Base-by-base conservation (phyloP, 179 eudicot species). In the Spinacia oleracea region DNA sequence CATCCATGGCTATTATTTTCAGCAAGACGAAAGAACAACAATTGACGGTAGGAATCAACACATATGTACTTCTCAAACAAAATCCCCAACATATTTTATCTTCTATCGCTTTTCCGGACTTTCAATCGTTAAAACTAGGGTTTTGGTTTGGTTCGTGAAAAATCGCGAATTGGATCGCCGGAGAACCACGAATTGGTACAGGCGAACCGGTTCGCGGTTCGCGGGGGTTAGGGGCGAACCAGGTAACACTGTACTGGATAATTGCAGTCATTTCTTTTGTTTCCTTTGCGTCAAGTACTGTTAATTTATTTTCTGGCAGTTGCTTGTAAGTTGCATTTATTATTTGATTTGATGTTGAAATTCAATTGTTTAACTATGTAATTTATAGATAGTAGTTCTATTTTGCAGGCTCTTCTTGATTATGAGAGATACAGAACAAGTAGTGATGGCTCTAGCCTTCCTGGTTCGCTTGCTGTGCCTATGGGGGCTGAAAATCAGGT, bases 371-470 rank as follows among this genome's bases (percentile, higher is more conserved):
- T 42, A 15, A 76, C 15, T 21, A 51, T 63, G 69, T 78, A 60
- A 56, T 59, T 43, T 48, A n/a, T 48, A n/a, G 71, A 62, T 70
- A 73, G 12, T 64, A 69, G 20, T 60, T 56, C 35, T 21, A 79
- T 11, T 55, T 71, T 82, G 43, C 78, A 87, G 89, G 89, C 89
- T 53, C 86, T 87, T 74, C 87, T 87, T 84, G 87, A 87, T 53
- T 87, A 87, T 76, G 87, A 87, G 80, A 80, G 84, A 80, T 65
- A 82, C 74, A 80, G 83, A 76, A 56, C 77, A 27, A 79, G 83
- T 59, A 77, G 79, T 18, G 86, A 80, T 64, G 87, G 83, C 40
- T 76, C 84, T 71, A 74, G 74, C 74, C 62, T 87, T 58, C 84
- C 83, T 64, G 79, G 73, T 82, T 77, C 88, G 25, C 77, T 80